These are phyloP conservation scores for Phaffia australis DNA, from an alignment of 768 basidiomycete species.

Conservation along the genomic window DNA sequence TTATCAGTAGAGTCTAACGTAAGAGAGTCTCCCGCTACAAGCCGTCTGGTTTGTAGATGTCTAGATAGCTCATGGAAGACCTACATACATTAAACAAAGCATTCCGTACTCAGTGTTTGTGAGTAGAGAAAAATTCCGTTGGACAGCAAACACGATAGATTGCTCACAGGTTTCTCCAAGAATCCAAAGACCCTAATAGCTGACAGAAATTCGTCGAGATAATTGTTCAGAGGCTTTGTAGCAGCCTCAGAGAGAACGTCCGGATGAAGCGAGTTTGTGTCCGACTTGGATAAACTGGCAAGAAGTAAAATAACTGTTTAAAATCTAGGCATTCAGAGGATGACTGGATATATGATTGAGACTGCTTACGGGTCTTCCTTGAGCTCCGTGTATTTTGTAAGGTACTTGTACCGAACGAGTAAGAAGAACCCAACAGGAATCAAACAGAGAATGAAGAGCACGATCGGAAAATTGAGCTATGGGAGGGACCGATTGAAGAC, in stretches of 20 bases:
- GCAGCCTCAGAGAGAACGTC: constrained; percentile 71
- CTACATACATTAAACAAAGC: neutral
- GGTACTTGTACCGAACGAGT: constrained; percentile 55
- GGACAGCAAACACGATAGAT: neutral
- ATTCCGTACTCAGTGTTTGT: neutral
- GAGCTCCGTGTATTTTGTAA: constrained; percentile 40
- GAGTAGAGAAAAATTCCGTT: neutral
- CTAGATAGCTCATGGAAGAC: constrained; percentile 87
- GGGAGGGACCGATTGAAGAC: constrained; percentile 24
- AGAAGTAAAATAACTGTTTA: constrained; percentile 55
- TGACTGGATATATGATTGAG: neutral
- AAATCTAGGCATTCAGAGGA: constrained; percentile 30
- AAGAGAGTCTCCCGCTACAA: constrained; percentile 90
- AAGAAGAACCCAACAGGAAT: constrained; percentile 63
- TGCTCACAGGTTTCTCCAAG: constrained; percentile 81
- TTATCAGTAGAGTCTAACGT: constrained; percentile 73
- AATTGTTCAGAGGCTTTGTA: constrained; percentile 74
- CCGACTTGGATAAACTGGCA: constrained; percentile 57
- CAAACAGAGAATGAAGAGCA: constrained; percentile 62
- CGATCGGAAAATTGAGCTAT: constrained; percentile 83
- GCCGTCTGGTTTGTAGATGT: constrained; percentile 85
- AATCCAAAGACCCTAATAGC: constrained; percentile 97
- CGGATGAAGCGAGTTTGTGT: constrained; percentile 78
- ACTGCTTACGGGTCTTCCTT: constrained; percentile 36
- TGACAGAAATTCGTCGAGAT: constrained; percentile 90